phyloP scores from a whole-genome alignment of 2,329 filamentous ascomycete species.

The Sporothrix sp. region DNA sequence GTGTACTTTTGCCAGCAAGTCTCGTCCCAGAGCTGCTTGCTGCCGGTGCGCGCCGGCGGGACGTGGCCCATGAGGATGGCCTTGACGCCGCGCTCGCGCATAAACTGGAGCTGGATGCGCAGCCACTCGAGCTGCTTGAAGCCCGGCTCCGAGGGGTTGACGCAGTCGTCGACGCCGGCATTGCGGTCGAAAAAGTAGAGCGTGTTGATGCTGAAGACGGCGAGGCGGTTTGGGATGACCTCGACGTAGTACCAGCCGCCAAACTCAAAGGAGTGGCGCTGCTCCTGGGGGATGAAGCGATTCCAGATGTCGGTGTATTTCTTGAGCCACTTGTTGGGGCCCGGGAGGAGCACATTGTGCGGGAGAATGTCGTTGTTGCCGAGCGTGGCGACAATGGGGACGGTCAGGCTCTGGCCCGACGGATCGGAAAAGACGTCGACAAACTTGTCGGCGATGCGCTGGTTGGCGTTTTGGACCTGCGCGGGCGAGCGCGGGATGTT shows the following conservation, averaged over 20 bases:
- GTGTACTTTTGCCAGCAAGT: constrained; percentile 98
- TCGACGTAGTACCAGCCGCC: constrained; percentile 95
- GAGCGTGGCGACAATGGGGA: constrained; percentile 82
- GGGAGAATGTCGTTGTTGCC: constrained; percentile 97
- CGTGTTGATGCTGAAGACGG: constrained; percentile 90
- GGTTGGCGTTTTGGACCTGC: constrained; percentile 72
- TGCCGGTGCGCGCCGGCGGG: constrained; percentile 74
- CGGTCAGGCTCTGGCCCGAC: constrained; percentile 47
- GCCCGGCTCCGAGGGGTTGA: constrained; percentile 67
- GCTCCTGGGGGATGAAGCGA: constrained; percentile 81
- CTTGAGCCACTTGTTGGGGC: constrained; percentile 79
- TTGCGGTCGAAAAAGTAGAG: constrained; percentile 95
- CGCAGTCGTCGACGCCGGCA: constrained; percentile 85
- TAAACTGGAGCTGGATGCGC: constrained; percentile 71
- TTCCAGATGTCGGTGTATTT: constrained; percentile 71
- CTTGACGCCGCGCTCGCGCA: constrained; percentile 81
- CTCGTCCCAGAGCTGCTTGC: constrained; percentile 88
- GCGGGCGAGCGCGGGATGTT: constrained; percentile 61
- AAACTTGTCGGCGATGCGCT: constrained; percentile 66
- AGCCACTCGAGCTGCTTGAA: constrained; percentile 97
- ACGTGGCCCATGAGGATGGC: constrained; percentile 92
- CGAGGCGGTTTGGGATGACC: constrained; percentile 74
- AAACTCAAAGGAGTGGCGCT: constrained; percentile 81
- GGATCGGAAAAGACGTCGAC: constrained; percentile 57
- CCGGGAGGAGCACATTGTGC: constrained; percentile 82